Conservation (phyloP, 2,329 filamentous ascomycete species). For the Pseudogymnoascus sp. region DNA sequence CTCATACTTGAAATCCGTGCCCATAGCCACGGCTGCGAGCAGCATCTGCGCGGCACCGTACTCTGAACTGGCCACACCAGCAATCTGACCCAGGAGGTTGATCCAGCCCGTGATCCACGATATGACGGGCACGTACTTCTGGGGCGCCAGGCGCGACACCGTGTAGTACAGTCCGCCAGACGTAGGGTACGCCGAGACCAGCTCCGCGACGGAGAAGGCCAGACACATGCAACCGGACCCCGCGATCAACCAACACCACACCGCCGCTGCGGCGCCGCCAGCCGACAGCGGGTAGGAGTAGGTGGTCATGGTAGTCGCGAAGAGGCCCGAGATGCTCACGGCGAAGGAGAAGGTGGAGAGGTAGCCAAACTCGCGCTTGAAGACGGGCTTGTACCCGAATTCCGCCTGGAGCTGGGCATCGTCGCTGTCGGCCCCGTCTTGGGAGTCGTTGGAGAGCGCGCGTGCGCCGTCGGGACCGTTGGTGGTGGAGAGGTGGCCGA, state of each 20-base stretch:
- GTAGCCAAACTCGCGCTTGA: constrained; percentile 50
- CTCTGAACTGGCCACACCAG: constrained; percentile 46
- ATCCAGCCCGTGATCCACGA: constrained; percentile 39
- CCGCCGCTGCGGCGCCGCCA: constrained; percentile 42
- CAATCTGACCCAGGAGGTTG: constrained; percentile 41
- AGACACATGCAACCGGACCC: constrained; percentile 49
- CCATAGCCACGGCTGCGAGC: constrained; percentile 45
- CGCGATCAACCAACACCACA: constrained; percentile 52
- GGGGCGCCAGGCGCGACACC: constrained; percentile 43
- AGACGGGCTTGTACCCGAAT: constrained; percentile 36
- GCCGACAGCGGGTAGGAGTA: constrained; percentile 44
- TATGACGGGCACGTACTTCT: constrained; percentile 38
- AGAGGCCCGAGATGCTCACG: constrained; percentile 47
- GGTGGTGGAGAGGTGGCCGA: constrained; percentile 14
- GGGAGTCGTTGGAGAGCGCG: constrained; percentile 13
- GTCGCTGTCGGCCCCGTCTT: constrained; percentile 21
- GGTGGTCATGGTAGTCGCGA: constrained; percentile 47
- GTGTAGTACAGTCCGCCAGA: constrained; percentile 46
- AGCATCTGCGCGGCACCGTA: constrained; percentile 49
- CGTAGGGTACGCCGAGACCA: constrained; percentile 50
- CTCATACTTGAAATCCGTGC: constrained; percentile 36
- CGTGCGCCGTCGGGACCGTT: constrained; percentile 16
- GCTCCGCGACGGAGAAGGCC: constrained; percentile 43
- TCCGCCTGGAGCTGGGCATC: constrained; percentile 26
- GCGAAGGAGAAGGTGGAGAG: constrained; percentile 53